A percentile compares a stretch with the other conserved stretches of the same genome.
Evolutionary conservation across 345 rosid species (phyloP).

Genomic region (Linum tenue): DNA sequence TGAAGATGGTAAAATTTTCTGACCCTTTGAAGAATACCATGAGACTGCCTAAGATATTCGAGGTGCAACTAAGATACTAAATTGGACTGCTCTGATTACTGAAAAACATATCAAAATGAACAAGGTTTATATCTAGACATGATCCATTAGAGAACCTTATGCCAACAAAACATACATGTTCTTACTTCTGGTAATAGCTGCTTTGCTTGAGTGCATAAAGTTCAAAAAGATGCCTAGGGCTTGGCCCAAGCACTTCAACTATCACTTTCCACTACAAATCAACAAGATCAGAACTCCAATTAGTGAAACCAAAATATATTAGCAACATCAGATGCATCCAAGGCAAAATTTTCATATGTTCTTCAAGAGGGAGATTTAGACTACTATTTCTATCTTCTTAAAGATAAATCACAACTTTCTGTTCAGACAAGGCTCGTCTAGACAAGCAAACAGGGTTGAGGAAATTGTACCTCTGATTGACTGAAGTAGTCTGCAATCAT

Average conservation of each 20-base stretch:
- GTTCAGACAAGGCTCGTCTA: not conserved
- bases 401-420: not conserved
- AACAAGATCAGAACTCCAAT: conserved; percentile 1
- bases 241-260: conserved; percentile 83
- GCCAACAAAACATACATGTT: not conserved
- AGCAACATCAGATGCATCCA: too few species aligned
- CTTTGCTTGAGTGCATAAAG: conserved; percentile 86
- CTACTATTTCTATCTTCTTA: not conserved
- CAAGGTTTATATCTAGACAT: too few species aligned
- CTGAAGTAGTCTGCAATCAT: conserved; percentile 88
- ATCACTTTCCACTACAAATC: conserved; percentile 66
- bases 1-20: too few species aligned
- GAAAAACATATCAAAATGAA: too few species aligned
- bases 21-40: too few species aligned
- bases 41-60: too few species aligned
- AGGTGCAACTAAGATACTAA: too few species aligned
- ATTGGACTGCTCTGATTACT: too few species aligned
- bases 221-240: conserved; percentile 87
- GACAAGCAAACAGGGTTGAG: not conserved
- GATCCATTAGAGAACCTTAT: not conserved
- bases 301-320: not conserved
- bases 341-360: too few species aligned
- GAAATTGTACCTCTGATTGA: conserved; percentile 60
- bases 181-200: conserved; percentile 66
- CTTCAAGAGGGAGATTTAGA: conserved; percentile 1